phyloP scores from a whole-genome alignment of 106 monocot species.

The Amphibolis antarctica region DNA sequence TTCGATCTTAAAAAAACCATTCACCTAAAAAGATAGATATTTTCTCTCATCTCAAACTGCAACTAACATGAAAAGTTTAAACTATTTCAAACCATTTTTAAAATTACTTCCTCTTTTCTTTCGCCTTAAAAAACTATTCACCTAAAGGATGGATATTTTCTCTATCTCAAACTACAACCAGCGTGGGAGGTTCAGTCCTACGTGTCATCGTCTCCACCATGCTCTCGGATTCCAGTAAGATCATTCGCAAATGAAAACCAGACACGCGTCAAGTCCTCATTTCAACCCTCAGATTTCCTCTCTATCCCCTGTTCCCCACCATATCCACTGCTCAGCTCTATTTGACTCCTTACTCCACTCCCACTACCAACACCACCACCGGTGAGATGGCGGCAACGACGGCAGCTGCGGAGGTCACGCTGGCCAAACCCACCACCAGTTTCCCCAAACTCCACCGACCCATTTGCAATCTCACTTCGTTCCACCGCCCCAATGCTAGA shows the following conservation, averaged over 20 bases:
- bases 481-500: too few relatives aligned
- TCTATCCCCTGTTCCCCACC: neutral
- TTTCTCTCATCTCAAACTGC: too few relatives aligned
- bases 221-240: neutral
- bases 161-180: too few relatives aligned
- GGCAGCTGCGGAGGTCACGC: slow-evolving; percentile 1
- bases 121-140: too few relatives aligned
- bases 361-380: neutral
- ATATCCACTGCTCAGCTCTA: neutral
- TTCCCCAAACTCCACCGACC: slow-evolving; percentile 1
- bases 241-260: neutral
- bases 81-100: too few relatives aligned
- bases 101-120: too few relatives aligned
- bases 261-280: neutral
- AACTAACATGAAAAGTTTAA: too few relatives aligned
- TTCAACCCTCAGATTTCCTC: neutral
- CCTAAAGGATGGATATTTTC: too few relatives aligned
- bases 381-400: slow-evolving; percentile 4
- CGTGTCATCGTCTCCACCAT: neutral
- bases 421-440: slow-evolving; percentile 1
- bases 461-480: neutral
- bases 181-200: neutral
- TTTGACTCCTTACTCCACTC: neutral
- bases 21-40: too few relatives aligned
- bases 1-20: too few relatives aligned